These are phyloP conservation scores for Liriodendron chinense DNA, from an alignment of 164 flowering plant genomes.

Conservation along the genomic window DNA sequence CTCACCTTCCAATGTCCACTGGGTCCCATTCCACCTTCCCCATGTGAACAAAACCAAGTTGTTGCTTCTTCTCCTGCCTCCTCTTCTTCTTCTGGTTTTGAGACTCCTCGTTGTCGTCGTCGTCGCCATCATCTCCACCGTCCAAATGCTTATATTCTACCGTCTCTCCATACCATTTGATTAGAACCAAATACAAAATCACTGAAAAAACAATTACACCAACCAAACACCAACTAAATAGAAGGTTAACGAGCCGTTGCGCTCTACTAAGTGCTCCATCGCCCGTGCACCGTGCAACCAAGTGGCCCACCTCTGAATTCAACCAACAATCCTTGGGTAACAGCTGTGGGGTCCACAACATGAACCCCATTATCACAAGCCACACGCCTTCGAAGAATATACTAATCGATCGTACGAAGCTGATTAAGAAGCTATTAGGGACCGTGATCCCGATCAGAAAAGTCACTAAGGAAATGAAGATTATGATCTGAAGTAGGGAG, in stretches of 20 bases:
- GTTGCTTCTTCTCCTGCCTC: conserved; percentile 20
- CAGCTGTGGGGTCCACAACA: conserved; percentile 73
- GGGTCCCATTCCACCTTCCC: conserved; percentile 27
- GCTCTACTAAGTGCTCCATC: conserved; percentile 54
- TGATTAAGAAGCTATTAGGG: conserved; percentile 52
- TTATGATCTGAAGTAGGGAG: conserved; percentile 40
- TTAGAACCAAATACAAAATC: conserved; percentile 37
- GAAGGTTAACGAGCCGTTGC: conserved; percentile 57
- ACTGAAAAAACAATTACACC: conserved; percentile 32
- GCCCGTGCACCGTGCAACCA: conserved; percentile 47
- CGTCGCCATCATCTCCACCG: conserved; percentile 17
- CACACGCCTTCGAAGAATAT: conserved; percentile 72
- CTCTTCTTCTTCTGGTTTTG: conserved; percentile 10
- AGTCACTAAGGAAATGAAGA: conserved; percentile 40
- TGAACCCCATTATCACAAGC: conserved; percentile 65
- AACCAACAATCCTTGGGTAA: conserved; percentile 63
- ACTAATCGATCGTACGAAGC: conserved; percentile 65
- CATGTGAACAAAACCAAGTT: conserved; percentile 33
- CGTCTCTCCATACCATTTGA: conserved; percentile 23
- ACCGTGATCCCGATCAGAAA: conserved; percentile 51
- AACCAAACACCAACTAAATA: conserved; percentile 59
- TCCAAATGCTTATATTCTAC: conserved; percentile 29
- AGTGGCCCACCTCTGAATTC: conserved; percentile 52
- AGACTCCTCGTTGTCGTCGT: conserved; percentile 23
- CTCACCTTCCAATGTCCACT: conserved; percentile 39